Percentiles rank a stretch among this genome's conserved stretches.
These are phyloP conservation scores for Botryosphaeria dothidea DNA, from an alignment of 2,329 filamentous ascomycete species.

Conservation along the genomic window DNA sequence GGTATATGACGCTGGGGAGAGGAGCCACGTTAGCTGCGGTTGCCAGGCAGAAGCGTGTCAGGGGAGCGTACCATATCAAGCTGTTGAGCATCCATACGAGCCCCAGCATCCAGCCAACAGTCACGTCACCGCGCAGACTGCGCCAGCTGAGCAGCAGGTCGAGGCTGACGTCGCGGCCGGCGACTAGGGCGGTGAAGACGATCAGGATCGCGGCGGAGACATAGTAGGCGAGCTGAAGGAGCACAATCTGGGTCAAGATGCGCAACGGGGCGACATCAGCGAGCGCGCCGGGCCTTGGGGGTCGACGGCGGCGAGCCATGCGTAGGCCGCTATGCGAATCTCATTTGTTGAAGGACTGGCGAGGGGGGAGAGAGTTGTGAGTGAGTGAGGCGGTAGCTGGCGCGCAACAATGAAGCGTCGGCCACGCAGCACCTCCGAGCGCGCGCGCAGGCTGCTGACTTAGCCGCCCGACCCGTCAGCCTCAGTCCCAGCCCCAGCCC, in stretches of 20 bases:
- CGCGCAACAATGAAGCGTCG: slow-evolving; percentile 10
- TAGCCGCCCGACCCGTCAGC: background rate
- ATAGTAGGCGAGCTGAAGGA: slow-evolving; percentile 68
- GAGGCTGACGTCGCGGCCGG: slow-evolving; percentile 59
- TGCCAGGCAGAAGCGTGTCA: background rate
- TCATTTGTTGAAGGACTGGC: slow-evolving; percentile 10
- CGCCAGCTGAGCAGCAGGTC: slow-evolving; percentile 66
- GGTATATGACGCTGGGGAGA: slow-evolving; percentile 69
- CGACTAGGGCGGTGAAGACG: slow-evolving; percentile 67
- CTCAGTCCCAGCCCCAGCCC: background rate
- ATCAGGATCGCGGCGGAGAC: slow-evolving; percentile 61
- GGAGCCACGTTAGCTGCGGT: slow-evolving; percentile 5
- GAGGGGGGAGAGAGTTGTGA: background rate
- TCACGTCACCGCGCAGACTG: slow-evolving; percentile 65
- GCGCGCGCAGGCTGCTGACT: background rate
- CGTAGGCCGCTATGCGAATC: slow-evolving; percentile 2
- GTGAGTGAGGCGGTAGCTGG: background rate
- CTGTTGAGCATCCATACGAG: slow-evolving; percentile 68
- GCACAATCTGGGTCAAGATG: slow-evolving; percentile 66
- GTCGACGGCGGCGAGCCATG: slow-evolving; percentile 61
- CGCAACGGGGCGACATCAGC: slow-evolving; percentile 67
- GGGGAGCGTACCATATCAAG: slow-evolving; percentile 58
- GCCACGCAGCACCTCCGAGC: slow-evolving; percentile 16
- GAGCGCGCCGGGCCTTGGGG: slow-evolving; percentile 65
- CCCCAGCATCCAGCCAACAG: slow-evolving; percentile 68